Evolutionary conservation across 345 rosid species (phyloP), one percentile per base, ranked within the genome.

Genomic region (Salix brachista): DNA sequence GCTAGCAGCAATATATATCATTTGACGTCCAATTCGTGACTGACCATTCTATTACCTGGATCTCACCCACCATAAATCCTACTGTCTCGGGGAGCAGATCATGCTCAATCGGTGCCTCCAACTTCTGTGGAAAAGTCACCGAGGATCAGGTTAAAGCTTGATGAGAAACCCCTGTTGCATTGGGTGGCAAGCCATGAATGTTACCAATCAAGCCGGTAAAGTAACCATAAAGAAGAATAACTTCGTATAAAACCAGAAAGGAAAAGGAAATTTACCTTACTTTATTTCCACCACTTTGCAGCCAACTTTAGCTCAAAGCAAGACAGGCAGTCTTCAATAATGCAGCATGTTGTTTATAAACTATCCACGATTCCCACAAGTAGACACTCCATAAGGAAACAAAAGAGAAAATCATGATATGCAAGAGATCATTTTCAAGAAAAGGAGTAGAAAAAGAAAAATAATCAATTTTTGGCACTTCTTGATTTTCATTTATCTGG

Each of bases 251-350:
- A 41, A 41, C 11, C 11, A 2, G 44, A 41, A 8, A 41, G 44
- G 12, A 41, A 41, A 41, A 41, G 9, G 44, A 41, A 41, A 41
- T 41, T 8, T 8, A 41, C 44, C 44, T 41, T 9, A 7, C 2
- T 41, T 41, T 41, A 41, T 41, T 41, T 41, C 11, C 79, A 66
- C 58, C 69, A 58, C 18, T 28, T 6, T 44, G 77, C 77, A 70
- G 65, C 72, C 81, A 80, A 71, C 81, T 77, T 75, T n/a, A 21
- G 36, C 8, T 74, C 18, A 32, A 32, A 46, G 14, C 54, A 18
- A 42, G 52, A 73, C 76, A 67, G 76, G 34, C 32, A 61, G 61
- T 26, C 74, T 36, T 70, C 50, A 37, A 50, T 56, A 41, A 56
- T 75, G 25, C 71, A 67, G 28, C 41, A 65, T 34, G 77, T 61